phyloP scores from a whole-genome alignment of 495 filamentous ascomycete species.

The Penicillium turbatum region DNA sequence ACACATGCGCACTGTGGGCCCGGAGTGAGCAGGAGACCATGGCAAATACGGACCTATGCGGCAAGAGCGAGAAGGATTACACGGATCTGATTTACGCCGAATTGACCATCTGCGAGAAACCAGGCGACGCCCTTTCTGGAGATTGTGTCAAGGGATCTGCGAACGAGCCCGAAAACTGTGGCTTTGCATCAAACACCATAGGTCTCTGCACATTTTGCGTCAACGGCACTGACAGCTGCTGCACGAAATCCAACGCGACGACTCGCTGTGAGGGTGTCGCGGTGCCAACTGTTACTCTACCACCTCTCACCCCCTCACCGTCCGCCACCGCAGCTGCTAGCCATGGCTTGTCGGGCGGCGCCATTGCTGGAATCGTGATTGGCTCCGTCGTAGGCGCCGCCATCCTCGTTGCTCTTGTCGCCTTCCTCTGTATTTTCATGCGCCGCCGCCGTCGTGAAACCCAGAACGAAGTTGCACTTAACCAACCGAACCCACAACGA shows the following conservation, averaged over 20 bases:
- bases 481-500: slow-evolving; percentile 78
- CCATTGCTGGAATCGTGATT: slow-evolving; percentile 86
- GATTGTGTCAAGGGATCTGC: slow-evolving; percentile 68
- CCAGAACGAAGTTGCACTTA: slow-evolving; percentile 64
- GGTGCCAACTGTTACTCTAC: slow-evolving; percentile 64
- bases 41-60: slow-evolving; percentile 69
- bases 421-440: slow-evolving; percentile 55
- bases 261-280: slow-evolving; percentile 65
- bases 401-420: slow-evolving; percentile 60
- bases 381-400: slow-evolving; percentile 69
- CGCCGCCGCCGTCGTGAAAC: slow-evolving; percentile 54
- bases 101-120: slow-evolving; percentile 83
- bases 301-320: slow-evolving; percentile 54
- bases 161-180: slow-evolving; percentile 88
- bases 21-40: slow-evolving; percentile 81
- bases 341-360: slow-evolving; percentile 68
- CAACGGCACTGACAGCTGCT: slow-evolving; percentile 94
- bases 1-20: slow-evolving; percentile 78
- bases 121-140: slow-evolving; percentile 67
- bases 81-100: slow-evolving; percentile 82
- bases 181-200: slow-evolving; percentile 72
- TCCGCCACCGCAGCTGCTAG: slow-evolving; percentile 33
- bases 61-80: slow-evolving; percentile 56
- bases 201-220: slow-evolving; percentile 87
- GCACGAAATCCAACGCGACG: slow-evolving; percentile 71